Evolutionary conservation across 345 rosid genomes (phyloP).

Genomic region (Laguncularia racemosa): DNA sequence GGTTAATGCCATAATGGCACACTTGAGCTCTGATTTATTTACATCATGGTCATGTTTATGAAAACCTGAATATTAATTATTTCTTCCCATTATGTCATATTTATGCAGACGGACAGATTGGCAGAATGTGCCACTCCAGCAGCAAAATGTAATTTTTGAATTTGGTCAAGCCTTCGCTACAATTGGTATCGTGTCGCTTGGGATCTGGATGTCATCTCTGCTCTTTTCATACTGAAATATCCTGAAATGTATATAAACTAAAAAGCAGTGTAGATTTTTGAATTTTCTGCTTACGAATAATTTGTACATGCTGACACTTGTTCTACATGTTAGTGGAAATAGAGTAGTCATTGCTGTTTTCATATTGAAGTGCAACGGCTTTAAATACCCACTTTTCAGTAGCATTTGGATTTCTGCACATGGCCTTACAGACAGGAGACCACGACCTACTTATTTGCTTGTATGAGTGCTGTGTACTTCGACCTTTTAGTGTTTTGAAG

Average conservation of each 20-base stretch:
- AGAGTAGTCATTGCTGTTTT: too few relatives aligned
- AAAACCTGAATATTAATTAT: too few relatives aligned
- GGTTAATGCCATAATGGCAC: too few relatives aligned
- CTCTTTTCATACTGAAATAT: conserved; percentile 24
- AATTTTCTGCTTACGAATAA: conserved; percentile 12
- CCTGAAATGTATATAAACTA: conserved; percentile 18
- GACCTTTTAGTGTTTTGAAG: too few relatives aligned
- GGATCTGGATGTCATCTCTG: conserved; percentile 72
- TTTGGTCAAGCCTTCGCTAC: conserved; percentile 74
- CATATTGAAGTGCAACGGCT: too few relatives aligned
- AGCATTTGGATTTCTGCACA: too few relatives aligned
- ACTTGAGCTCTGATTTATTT: too few relatives aligned
- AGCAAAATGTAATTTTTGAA: conserved; percentile 45
- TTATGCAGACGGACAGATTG: conserved; percentile 61
- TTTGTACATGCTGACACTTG: conserved; percentile 4
- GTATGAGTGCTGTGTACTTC: too few relatives aligned
- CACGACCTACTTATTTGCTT: too few relatives aligned
- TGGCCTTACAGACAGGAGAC: too few relatives aligned
- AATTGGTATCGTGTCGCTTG: conserved; percentile 58
- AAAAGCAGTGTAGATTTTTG: conserved; percentile 9
- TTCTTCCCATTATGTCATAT: background rate
- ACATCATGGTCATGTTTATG: too few relatives aligned
- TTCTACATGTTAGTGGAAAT: background rate
- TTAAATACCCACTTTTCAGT: too few relatives aligned
- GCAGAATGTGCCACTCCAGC: conserved; percentile 54